Evolutionary conservation across 345 rosid species (phyloP), one percentile per base, ranked within the genome.

Genomic region (Salix caprea): DNA sequence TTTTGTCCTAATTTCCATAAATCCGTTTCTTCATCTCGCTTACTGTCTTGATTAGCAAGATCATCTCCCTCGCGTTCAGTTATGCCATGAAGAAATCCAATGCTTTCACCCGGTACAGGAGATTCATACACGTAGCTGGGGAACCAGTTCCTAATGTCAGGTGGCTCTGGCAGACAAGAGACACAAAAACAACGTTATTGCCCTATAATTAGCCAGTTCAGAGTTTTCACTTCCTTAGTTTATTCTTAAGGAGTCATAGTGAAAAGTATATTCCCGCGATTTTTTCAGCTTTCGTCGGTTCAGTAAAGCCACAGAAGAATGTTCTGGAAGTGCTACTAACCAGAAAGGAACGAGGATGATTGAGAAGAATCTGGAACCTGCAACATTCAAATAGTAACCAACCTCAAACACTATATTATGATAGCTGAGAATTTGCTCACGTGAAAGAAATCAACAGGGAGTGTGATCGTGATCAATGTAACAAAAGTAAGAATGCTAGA

Each of bases 71-170:
- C 82, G 12, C 74, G 32, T 19, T 67, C 81, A 52, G 58, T 69
- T 34, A 73, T 77, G 65, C 69, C 48, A 64, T 8, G 65, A 70
- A 50, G 66, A 78, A 79, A 39, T 15, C 72, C 82, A 71, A 71
- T 71, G 65, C 46, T 68, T 65, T 79, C 79, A 16, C 70, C 72
- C 65, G 82, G 56, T 44, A 72, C 84, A 64, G 90, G 89, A 77
- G 90, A 83, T 70, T 85, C 74, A 56, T 86, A 84, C 70, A 36
- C 86, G 78, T 87, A 88, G 81, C 85, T 84, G 28, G 88, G 76
- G 81, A 87, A 89, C 92, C 91, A 91, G 73, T 78, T 83, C 79
- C 80, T 82, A 26, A 87, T 77, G 69, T 87, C 83, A 67, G 90
- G 90, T 15, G 76, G 78, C 58, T 74, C 84, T 74, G 78, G 42